Conservation (phyloP, 257 asterid species). For the Solanum sitiens region DNA sequence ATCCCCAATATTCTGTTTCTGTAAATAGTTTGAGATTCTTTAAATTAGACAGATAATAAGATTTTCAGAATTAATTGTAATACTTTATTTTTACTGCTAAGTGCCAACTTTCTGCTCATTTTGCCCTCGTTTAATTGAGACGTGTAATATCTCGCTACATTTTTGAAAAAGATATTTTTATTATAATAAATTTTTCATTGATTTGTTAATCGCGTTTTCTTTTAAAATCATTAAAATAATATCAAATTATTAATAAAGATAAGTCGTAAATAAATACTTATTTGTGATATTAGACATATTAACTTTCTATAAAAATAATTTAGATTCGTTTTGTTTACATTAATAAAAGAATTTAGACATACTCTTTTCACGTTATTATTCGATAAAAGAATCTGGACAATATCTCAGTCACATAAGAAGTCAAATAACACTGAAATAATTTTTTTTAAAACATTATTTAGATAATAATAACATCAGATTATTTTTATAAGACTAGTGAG, state of each 20-base stretch:
- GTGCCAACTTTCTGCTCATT: background rate
- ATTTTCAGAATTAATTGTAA: background rate
- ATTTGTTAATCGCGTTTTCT: background rate
- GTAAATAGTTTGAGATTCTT: background rate
- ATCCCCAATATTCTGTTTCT: background rate
- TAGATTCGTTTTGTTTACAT: background rate
- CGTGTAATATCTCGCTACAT: too few species aligned
- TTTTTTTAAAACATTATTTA: too few species aligned
- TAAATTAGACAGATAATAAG: background rate
- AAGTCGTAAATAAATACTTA: background rate
- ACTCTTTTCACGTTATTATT: background rate
- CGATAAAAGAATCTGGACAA: background rate
- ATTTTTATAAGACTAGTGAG: too few species aligned
- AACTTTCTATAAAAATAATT: background rate
- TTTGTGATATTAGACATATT: background rate
- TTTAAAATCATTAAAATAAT: too few species aligned
- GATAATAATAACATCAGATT: too few species aligned
- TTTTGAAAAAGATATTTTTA: too few species aligned
- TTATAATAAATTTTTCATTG: too few species aligned
- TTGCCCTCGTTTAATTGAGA: too few species aligned
- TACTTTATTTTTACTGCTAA: background rate
- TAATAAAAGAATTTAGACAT: background rate
- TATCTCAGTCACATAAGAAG: background rate
- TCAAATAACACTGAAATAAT: too few species aligned
- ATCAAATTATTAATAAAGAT: background rate